These are phyloP conservation scores for Daucus carota DNA, from an alignment of 129 eudicot genomes.

Conservation along the genomic window DNA sequence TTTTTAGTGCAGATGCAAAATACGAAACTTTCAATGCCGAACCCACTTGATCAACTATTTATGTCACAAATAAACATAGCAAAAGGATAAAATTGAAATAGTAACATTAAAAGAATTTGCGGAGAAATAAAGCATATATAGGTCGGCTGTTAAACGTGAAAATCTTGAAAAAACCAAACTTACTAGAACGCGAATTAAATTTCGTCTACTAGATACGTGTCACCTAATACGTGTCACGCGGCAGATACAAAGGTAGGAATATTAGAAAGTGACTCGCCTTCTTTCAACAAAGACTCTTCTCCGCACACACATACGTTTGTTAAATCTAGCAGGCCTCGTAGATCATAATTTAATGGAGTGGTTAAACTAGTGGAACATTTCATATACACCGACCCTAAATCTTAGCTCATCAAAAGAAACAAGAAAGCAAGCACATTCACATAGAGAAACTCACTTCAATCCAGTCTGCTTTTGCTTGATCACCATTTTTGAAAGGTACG, in stretches of 20 bases:
- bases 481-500: neutral
- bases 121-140: neutral
- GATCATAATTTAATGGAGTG: neutral
- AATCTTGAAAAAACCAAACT: neutral
- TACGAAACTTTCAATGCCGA: too few species aligned
- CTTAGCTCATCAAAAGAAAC: neutral
- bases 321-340: neutral
- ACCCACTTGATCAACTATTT: too few species aligned
- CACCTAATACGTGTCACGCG: neutral
- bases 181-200: neutral
- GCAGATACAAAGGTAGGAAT: neutral
- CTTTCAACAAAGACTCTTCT: neutral
- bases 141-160: conserved; percentile 3
- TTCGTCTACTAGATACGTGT: neutral
- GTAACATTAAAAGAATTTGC: too few species aligned
- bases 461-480: neutral
- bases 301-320: neutral
- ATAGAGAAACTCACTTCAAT: neutral
- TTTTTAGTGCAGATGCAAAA: too few species aligned
- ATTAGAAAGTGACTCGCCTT: neutral
- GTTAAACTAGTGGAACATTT: neutral
- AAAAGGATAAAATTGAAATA: too few species aligned
- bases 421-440: neutral
- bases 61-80: too few species aligned
- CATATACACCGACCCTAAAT: neutral